phyloP scores from a whole-genome alignment of 352 stramenopile genomes.

The Phytophthora quininea region DNA sequence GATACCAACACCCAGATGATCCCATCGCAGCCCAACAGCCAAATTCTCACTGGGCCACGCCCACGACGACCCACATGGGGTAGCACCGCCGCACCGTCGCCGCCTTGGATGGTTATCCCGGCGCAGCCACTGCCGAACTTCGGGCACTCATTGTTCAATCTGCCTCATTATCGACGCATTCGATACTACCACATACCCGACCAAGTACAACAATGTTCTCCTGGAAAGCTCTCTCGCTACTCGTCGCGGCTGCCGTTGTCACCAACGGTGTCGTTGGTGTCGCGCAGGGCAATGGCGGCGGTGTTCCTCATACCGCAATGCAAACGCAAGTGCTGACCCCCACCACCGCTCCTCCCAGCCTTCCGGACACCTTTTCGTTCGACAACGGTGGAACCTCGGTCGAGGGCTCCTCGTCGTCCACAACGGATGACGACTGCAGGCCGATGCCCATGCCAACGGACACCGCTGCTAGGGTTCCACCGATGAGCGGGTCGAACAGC shows the following conservation, averaged over 20 bases:
- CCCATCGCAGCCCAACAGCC: no score
- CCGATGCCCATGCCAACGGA: conserved; percentile 3
- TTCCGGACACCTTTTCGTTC: conserved; percentile 1
- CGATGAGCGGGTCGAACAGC: background rate
- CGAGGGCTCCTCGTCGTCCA: conserved; percentile 15
- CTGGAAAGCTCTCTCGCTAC: conserved; percentile 24
- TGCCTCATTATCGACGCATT: conserved; percentile 7
- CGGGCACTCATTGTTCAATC: conserved; percentile 27
- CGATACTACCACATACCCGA: background rate
- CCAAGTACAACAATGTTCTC: conserved; percentile 21
- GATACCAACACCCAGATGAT: no score
- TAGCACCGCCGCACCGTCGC: no score
- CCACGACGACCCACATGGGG: no score
- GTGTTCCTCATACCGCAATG: background rate
- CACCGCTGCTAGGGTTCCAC: conserved; percentile 7
- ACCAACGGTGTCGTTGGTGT: conserved; percentile 17
- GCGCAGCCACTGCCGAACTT: background rate
- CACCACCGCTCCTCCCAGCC: background rate
- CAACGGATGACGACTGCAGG: conserved; percentile 11
- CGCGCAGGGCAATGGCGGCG: conserved; percentile 10
- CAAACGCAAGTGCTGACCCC: no score
- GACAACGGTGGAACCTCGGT: conserved; percentile 18
- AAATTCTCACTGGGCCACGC: no score
- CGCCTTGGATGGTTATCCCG: no score
- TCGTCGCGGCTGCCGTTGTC: conserved; percentile 14